phyloP scores from a whole-genome alignment of 805 yeast genomes.

The Ogataea haglerorum region DNA sequence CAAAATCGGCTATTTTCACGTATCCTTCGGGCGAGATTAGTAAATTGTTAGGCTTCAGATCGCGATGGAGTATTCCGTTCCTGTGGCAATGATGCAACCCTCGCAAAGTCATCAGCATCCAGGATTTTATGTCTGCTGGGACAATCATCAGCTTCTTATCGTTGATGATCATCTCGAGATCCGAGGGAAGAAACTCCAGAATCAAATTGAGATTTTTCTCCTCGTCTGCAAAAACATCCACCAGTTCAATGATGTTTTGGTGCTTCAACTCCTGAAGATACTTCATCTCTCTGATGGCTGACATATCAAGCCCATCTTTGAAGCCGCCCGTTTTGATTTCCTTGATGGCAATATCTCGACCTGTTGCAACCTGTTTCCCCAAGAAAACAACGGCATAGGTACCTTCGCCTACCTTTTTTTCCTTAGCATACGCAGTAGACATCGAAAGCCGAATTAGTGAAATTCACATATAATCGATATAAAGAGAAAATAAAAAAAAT shows the following conservation, averaged over 20 bases:
- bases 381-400: slow-evolving; percentile 95
- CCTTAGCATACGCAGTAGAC: slow-evolving; percentile 39
- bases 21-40: slow-evolving; percentile 83
- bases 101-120: slow-evolving; percentile 91
- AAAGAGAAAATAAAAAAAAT: not conserved
- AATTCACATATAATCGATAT: not conserved
- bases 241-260: slow-evolving; percentile 76
- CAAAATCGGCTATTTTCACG: slow-evolving; percentile 95
- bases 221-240: slow-evolving; percentile 76
- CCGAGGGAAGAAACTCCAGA: slow-evolving; percentile 90
- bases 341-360: slow-evolving; percentile 78
- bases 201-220: slow-evolving; percentile 72
- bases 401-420: slow-evolving; percentile 96
- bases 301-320: slow-evolving; percentile 96
- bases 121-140: slow-evolving; percentile 84
- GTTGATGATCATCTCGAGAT: slow-evolving; percentile 83
- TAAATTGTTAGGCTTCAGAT: slow-evolving; percentile 88
- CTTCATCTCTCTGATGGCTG: slow-evolving; percentile 91
- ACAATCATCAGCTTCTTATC: slow-evolving; percentile 73
- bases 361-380: slow-evolving; percentile 60
- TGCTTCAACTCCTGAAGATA: slow-evolving; percentile 79
- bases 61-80: slow-evolving; percentile 85
- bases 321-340: slow-evolving; percentile 93
- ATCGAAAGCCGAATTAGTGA: slow-evolving; percentile 2
- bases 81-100: slow-evolving; percentile 97